phyloP scores from a whole-genome alignment of 495 filamentous ascomycete species.

The Friedmanniomyces simplex region DNA sequence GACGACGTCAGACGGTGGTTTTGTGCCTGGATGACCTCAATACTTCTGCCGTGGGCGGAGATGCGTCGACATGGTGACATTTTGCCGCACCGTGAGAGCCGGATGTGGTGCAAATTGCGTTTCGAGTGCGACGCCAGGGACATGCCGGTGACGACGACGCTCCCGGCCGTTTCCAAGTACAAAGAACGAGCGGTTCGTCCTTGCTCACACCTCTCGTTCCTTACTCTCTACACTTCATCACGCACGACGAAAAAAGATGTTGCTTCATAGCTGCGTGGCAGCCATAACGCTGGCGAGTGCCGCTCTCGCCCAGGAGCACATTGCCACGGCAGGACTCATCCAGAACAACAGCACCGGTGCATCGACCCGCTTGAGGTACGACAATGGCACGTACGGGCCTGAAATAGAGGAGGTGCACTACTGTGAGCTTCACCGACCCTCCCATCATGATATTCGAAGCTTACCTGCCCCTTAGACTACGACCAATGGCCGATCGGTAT shows the following conservation, averaged over 20 bases:
- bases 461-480: slow-evolving; percentile 21
- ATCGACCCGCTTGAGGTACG: slow-evolving; percentile 27
- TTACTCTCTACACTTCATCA: background rate
- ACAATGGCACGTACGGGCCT: slow-evolving; percentile 32
- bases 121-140: too few relatives aligned
- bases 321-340: slow-evolving; percentile 1
- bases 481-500: slow-evolving; percentile 37
- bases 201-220: background rate
- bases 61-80: too few relatives aligned
- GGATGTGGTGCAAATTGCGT: too few relatives aligned
- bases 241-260: background rate
- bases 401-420: slow-evolving; percentile 33
- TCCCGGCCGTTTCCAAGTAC: background rate
- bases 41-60: too few relatives aligned
- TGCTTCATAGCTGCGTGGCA: background rate
- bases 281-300: background rate
- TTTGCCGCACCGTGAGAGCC: too few relatives aligned
- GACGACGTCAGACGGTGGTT: too few relatives aligned
- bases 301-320: slow-evolving; percentile 1
- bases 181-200: background rate
- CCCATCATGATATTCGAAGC: background rate
- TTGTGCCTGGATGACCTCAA: too few relatives aligned
- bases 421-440: slow-evolving; percentile 10
- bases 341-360: slow-evolving; percentile 21
- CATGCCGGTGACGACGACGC: too few relatives aligned